Percentiles rank a stretch among this genome's conserved stretches.
Conservation (phyloP, 176 grass and related monocot species). For the Canna indica region DNA sequence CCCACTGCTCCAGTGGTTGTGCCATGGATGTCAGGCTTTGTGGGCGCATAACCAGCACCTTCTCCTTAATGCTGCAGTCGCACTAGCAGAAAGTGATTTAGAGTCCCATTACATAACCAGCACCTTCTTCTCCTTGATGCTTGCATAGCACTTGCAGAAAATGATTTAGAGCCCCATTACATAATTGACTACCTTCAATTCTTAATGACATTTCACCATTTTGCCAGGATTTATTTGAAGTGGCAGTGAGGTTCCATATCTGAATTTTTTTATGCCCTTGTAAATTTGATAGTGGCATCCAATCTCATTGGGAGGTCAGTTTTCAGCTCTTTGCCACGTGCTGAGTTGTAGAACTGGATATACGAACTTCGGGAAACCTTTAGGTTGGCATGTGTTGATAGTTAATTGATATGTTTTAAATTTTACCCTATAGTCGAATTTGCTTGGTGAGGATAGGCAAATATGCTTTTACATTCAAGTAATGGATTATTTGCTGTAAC, state of each 20-base stretch:
- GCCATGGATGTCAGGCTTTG: slow-evolving; percentile 85
- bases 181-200: background rate
- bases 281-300: slow-evolving; percentile 10
- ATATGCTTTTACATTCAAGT: no score
- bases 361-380: background rate
- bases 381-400: background rate
- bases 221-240: background rate
- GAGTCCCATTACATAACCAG: slow-evolving; percentile 14
- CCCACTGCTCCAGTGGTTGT: slow-evolving; percentile 63
- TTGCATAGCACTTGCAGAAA: slow-evolving; percentile 16
- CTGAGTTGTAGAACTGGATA: background rate
- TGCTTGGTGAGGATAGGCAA: background rate
- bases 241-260: background rate
- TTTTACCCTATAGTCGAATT: background rate
- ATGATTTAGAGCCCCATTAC: background rate
- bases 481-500: no score
- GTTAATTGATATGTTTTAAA: background rate
- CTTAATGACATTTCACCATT: background rate
- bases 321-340: background rate
- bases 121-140: background rate
- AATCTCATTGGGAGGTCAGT: background rate
- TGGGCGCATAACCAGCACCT: slow-evolving; percentile 27
- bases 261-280: slow-evolving; percentile 8
- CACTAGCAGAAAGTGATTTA: background rate
- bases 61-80: slow-evolving; percentile 18